These are phyloP conservation scores for Pleurozium schreberi DNA, from an alignment of 225 moss, liverwort and hornwort species.

Conservation along the genomic window DNA sequence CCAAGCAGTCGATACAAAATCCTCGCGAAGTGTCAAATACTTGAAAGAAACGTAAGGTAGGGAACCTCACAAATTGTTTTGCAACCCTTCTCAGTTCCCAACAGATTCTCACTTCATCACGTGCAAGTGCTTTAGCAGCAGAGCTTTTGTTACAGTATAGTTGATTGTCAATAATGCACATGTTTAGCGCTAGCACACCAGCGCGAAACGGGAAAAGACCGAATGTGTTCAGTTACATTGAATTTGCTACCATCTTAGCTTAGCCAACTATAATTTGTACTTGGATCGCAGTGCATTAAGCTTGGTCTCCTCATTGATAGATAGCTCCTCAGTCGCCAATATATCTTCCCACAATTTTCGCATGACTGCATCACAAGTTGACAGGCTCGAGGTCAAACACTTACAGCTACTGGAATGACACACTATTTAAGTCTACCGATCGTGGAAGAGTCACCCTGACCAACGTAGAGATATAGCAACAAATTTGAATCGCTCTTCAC, in stretches of 20 bases:
- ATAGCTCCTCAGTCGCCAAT: constrained; percentile 29
- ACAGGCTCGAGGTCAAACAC: background rate
- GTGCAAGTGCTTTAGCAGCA: background rate
- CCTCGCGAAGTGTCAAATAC: background rate
- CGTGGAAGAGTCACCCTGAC: background rate
- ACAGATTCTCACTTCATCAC: background rate
- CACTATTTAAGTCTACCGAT: background rate
- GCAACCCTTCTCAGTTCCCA: background rate
- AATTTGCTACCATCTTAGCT: background rate
- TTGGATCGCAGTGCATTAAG: constrained; percentile 31
- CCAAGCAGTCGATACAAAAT: background rate
- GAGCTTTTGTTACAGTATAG: background rate
- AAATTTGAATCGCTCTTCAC: background rate
- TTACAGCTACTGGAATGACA: background rate
- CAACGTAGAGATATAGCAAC: background rate
- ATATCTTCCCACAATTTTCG: constrained; percentile 38
- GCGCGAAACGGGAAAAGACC: background rate
- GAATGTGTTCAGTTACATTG: background rate
- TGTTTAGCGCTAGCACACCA: background rate
- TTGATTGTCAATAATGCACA: background rate
- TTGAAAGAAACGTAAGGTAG: background rate
- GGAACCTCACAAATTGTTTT: background rate
- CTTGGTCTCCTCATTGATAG: constrained; percentile 23
- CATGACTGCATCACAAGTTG: constrained; percentile 22
- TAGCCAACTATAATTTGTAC: constrained; percentile 18